Base-by-base conservation (phyloP, 768 basidiomycete species). In the Naganishia vaughanmartiniae region DNA sequence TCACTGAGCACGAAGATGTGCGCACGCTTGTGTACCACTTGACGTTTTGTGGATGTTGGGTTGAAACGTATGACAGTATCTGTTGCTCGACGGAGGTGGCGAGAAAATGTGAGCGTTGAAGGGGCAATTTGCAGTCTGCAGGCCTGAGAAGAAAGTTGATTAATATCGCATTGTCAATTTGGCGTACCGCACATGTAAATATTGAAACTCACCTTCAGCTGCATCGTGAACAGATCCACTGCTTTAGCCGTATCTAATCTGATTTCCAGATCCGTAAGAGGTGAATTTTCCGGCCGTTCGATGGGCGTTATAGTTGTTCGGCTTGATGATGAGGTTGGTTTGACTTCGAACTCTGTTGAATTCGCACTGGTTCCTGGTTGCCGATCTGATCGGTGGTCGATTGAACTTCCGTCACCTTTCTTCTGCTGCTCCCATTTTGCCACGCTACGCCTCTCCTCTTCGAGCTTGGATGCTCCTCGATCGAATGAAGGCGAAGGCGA, bases 191-290 rank as follows among this genome's bases (percentile, higher is more conserved):
- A 11, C 17, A 30, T 58, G 74, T 73, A 21, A 21, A 36, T 17
- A 54, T 26, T 14, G 10, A 53, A n/a, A 34, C 15, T 14, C 1
- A 92, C 95, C 87, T 92, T 93, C 0, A 90, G 90, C 73, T 87
- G 86, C 93, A 99, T 95, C 0, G 92, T 91, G 80, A 99, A 99
- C 54, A 99, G 88, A 80, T 99, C 96, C 33, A 97, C 82, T 10
- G 91, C 91, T 24, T 86, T 84, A 34, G 89, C 86, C 0, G 91
- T 89, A 33, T 88, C 85, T 39, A 99, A 84, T 31, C 91, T 84
- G 39, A 86, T 84, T 78, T 98, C 95, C 19, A 99, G 85, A 73
- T 93, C 91, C 31, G 86, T 82, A 24, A 95, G 82, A 7, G 90
- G 85, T 76, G 79, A 53, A 0, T 73, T 48, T 12, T 66, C 56